A percentile compares a stretch with the other conserved stretches of the same genome.
Evolutionary conservation across 176 grass and related monocot genomes (phyloP).

Genomic region (Raddia distichophylla): DNA sequence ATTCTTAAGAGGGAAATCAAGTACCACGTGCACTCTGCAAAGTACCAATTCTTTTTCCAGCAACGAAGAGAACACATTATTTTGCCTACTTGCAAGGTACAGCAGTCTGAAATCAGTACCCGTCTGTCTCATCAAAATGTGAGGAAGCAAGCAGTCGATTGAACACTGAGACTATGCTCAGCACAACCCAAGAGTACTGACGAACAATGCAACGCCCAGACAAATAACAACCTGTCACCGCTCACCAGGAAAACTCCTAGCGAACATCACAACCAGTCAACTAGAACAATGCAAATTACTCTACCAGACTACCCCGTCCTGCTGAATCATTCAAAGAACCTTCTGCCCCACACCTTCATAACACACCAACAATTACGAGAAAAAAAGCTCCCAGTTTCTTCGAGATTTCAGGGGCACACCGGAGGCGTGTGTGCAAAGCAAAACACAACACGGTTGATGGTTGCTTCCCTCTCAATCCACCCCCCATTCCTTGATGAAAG

Average conservation of each 20-base stretch:
- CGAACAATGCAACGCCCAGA: conserved; percentile 20
- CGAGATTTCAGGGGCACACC: not conserved
- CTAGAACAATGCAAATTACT: conserved; percentile 12
- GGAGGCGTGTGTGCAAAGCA: conserved; percentile 38
- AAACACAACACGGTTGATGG: not conserved
- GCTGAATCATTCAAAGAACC: not conserved
- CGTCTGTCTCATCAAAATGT: conserved; percentile 7
- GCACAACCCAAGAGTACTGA: not conserved
- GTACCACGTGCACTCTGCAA: conserved; percentile 19
- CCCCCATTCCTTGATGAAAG: not conserved
- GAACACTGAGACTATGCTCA: not conserved
- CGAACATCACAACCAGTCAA: not conserved
- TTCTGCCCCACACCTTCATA: not conserved
- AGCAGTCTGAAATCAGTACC: conserved; percentile 30
- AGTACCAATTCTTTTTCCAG: conserved; percentile 5
- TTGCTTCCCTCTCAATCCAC: conserved; percentile 33
- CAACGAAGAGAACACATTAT: not conserved
- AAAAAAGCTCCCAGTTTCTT: not conserved
- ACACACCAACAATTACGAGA: not conserved
- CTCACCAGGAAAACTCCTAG: conserved; percentile 31
- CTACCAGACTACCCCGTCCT: not conserved
- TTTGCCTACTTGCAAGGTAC: conserved; percentile 4
- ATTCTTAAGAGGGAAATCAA: not conserved
- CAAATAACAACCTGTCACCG: conserved; percentile 22
- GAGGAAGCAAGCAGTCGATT: conserved; percentile 34